Evolutionary conservation across 768 basidiomycete genomes (phyloP), one percentile per base, ranked within the genome.

Genomic region (Mycena capillaripes): DNA sequence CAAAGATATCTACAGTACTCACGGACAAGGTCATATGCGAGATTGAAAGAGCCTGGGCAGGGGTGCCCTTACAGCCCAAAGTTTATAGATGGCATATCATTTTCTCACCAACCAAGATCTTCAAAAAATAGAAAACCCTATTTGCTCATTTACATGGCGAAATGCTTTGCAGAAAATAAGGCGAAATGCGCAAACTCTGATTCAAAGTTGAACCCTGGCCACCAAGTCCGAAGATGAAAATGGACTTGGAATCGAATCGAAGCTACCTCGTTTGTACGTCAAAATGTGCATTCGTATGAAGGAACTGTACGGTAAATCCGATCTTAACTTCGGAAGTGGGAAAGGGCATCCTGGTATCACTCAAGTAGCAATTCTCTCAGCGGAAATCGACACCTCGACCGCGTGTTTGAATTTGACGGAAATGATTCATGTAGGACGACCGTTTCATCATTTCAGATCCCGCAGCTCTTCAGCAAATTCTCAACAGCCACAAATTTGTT

Each of bases 271-370:
- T 50, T 50, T 50, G 48, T 50, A 23, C 48, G 48, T 50, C 48
- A 50, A 50, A 50, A 50, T 50, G 48, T 50, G 48, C 23, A 50
- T 50, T 50, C 48, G 14, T 50, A 50, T 50, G 48, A 50, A 50
- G 48, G 48, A 7, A 50, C 48, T 50, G 48, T 50, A 50, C 48
- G 25, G 48, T 50, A 50, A 23, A 50, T 25, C n/a, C 48, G 48
- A 50, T 50, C 48, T 50, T 23, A 50, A 32, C 53, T 55, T 55
- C 9, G 29, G 53, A 32, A 55, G 53, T 55, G 32, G 53, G 53
- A 55, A 55, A 29, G 29, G 53, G 53, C 53, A 55, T 55, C 53
- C 53, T 55, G 53, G 53, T 55, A 55, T 55, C 53, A 55, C 53
- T 55, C 53, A 55, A 55, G 53, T 55, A 17, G 30, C 29, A 55